A percentile compares a stretch with the other conserved stretches of the same genome.
Evolutionary conservation across 176 grass and related monocot species (phyloP).

Genomic region (Pontederia paniculata): DNA sequence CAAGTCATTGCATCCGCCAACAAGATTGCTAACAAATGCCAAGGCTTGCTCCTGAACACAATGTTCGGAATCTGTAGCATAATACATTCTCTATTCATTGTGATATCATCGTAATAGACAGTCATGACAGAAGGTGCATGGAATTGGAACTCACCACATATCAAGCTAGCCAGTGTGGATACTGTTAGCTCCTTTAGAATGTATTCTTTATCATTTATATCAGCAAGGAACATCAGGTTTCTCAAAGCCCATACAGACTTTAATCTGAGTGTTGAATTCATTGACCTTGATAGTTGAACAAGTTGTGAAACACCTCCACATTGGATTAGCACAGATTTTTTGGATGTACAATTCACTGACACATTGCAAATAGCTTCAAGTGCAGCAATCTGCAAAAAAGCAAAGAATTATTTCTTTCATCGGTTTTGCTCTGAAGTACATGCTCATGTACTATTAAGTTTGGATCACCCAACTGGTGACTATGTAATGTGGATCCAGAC

Average conservation of each 20-base stretch:
- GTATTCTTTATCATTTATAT: constrained; percentile 68
- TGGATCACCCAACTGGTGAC: not conserved
- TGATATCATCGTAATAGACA: constrained; percentile 4
- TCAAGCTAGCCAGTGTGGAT: constrained; percentile 59
- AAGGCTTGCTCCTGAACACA: constrained; percentile 83
- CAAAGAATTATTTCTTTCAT: not conserved
- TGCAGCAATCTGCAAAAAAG: constrained; percentile 53
- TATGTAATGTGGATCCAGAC: no score
- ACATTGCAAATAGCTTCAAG: constrained; percentile 90
- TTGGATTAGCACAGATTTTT: constrained; percentile 68
- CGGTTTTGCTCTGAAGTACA: not conserved
- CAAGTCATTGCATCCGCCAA: constrained; percentile 58
- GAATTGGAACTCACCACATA: constrained; percentile 54
- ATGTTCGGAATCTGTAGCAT: constrained; percentile 73
- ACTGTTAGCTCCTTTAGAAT: constrained; percentile 67
- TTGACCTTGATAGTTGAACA: constrained; percentile 71
- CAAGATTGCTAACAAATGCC: constrained; percentile 69
- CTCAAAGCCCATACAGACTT: constrained; percentile 81
- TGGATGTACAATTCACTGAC: constrained; percentile 63
- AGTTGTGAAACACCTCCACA: constrained; percentile 59
- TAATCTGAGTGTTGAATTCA: constrained; percentile 66
- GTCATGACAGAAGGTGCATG: not conserved
- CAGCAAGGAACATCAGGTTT: constrained; percentile 89
- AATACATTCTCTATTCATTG: constrained; percentile 19
- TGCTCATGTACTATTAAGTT: not conserved